A percentile compares a stretch with the other conserved stretches of the same genome.
These are phyloP conservation scores for Priceomyces medius DNA, from an alignment of 805 yeast genomes.

Conservation along the genomic window DNA sequence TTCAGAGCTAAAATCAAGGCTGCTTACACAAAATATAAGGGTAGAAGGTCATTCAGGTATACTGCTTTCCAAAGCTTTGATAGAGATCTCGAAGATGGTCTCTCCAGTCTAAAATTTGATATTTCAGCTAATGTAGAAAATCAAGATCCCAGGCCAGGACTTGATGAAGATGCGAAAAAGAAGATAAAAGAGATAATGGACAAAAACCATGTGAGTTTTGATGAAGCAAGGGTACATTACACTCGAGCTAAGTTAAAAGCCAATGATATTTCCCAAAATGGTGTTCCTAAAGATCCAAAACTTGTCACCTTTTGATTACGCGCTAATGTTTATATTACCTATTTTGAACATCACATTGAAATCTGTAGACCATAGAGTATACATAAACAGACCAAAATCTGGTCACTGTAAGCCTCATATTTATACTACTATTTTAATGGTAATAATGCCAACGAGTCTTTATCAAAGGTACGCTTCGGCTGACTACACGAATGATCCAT, in stretches of 20 bases:
- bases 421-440: background rate
- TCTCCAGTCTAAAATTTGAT: slow-evolving; percentile 60
- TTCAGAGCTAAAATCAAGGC: slow-evolving; percentile 30
- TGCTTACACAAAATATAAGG: slow-evolving; percentile 22
- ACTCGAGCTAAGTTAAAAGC: slow-evolving; percentile 44
- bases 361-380: background rate
- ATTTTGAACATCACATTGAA: slow-evolving; percentile 3
- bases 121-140: slow-evolving; percentile 38
- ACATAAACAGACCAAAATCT: slow-evolving; percentile 3
- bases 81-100: slow-evolving; percentile 43
- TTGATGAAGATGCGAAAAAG: slow-evolving; percentile 53
- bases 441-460: slow-evolving; percentile 27
- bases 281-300: slow-evolving; percentile 66
- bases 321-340: slow-evolving; percentile 5
- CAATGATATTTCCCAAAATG: slow-evolving; percentile 61
- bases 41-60: slow-evolving; percentile 18
- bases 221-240: slow-evolving; percentile 63
- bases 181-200: slow-evolving; percentile 57
- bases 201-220: slow-evolving; percentile 51
- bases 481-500: slow-evolving; percentile 8
- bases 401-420: background rate
- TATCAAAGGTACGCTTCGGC: slow-evolving; percentile 37
- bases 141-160: slow-evolving; percentile 62
- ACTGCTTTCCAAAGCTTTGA: slow-evolving; percentile 20
- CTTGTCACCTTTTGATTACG: slow-evolving; percentile 46